These are phyloP conservation scores for Albugo laibachii DNA, from an alignment of 352 stramenopile species.

Conservation along the genomic window DNA sequence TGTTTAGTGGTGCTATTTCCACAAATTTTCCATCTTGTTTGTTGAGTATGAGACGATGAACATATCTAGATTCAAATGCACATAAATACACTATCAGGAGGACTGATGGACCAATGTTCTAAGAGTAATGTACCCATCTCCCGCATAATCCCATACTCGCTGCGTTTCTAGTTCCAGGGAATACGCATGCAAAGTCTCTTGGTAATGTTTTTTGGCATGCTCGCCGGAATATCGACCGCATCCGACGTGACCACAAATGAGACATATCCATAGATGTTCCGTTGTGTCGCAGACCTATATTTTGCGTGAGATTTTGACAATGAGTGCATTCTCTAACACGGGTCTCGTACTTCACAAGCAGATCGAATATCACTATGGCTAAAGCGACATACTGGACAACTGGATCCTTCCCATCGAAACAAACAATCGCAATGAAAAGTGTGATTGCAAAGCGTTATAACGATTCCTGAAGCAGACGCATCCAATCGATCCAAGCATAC, in stretches of 20 bases:
- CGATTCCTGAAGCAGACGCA: conserved; percentile 69
- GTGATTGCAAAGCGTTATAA: conserved; percentile 97
- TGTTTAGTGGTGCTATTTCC: conserved; percentile 82
- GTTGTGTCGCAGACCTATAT: conserved; percentile 77
- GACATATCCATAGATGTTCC: conserved; percentile 91
- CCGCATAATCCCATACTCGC: conserved; percentile 92
- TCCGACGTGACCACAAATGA: conserved; percentile 91
- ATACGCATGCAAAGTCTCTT: conserved; percentile 86
- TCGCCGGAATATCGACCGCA: conserved; percentile 90
- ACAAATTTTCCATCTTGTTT: conserved; percentile 91
- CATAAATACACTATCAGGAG: not conserved
- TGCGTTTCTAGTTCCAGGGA: conserved; percentile 90
- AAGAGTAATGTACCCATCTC: conserved; percentile 67
- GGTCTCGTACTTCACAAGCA: conserved; percentile 59
- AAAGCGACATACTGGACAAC: conserved; percentile 92
- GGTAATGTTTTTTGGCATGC: conserved; percentile 89
- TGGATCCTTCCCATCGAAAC: conserved; percentile 86
- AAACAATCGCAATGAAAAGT: conserved; percentile 95
- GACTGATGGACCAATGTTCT: conserved; percentile 8
- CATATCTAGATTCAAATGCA: conserved; percentile 18
- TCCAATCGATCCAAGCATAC: conserved; percentile 84
- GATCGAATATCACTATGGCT: conserved; percentile 88
- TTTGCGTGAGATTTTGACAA: conserved; percentile 4
- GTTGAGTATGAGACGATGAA: conserved; percentile 76
- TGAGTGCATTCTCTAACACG: conserved; percentile 19